Conservation (phyloP, 176 grass and related monocot species). For the Oryza australiensis region DNA sequence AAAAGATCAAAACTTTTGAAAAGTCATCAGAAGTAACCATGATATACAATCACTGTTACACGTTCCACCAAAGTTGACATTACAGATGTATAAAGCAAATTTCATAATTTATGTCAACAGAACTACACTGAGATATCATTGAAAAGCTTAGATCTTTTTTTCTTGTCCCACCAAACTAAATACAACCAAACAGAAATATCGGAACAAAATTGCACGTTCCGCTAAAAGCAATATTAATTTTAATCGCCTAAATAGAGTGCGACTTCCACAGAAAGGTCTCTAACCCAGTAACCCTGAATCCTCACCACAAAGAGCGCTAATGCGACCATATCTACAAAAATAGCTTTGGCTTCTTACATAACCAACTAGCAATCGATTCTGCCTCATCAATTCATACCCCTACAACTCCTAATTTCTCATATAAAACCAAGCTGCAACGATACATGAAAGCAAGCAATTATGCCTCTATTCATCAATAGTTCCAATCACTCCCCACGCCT, state of each 20-base stretch:
- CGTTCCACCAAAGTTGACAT: background rate
- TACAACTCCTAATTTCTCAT: background rate
- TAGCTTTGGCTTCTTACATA: too few species aligned
- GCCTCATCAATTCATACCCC: background rate
- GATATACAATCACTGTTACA: background rate
- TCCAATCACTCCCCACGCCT: background rate
- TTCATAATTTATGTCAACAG: background rate
- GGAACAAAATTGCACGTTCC: background rate
- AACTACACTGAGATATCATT: background rate
- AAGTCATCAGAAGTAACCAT: background rate
- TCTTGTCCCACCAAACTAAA: background rate
- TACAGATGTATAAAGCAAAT: background rate
- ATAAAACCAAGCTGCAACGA: background rate
- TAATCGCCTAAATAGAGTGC: too few species aligned
- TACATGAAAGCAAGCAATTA: background rate
- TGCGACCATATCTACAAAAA: too few species aligned
- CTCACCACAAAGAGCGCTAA: too few species aligned
- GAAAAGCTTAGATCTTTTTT: slow-evolving; percentile 1
- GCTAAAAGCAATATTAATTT: too few species aligned
- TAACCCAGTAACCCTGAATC: too few species aligned
- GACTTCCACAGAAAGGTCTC: too few species aligned
- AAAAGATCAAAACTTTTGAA: background rate
- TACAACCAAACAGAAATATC: background rate
- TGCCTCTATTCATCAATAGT: background rate
- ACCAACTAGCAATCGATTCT: background rate